A percentile compares a stretch with the other conserved stretches of the same genome.
Conservation (phyloP, 805 yeast species). For the Ogataea kodamae region DNA sequence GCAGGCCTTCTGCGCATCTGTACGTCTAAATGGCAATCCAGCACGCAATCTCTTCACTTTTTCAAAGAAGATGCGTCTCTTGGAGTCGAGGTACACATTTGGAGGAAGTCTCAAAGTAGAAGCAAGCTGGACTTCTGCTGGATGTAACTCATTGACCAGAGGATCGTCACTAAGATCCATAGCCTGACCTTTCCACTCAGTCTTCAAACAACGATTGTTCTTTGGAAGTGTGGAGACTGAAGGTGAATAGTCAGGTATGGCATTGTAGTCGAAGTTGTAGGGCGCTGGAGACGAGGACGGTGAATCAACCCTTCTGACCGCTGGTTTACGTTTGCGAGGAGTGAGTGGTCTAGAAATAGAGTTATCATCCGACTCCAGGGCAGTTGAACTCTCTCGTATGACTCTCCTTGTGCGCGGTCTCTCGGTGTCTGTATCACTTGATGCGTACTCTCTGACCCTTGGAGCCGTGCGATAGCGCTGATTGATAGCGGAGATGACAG, state of each 20-base stretch:
- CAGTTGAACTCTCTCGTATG: conserved; percentile 38
- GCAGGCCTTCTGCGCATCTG: conserved; percentile 98
- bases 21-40: conserved; percentile 83
- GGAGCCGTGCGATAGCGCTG: conserved; percentile 29
- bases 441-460: conserved; percentile 24
- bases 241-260: conserved; percentile 83
- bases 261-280: conserved; percentile 59
- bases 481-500: conserved; percentile 15
- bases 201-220: conserved; percentile 67
- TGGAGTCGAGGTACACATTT: conserved; percentile 73
- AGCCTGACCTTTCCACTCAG: conserved; percentile 98
- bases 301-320: conserved; percentile 20
- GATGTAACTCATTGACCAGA: conserved; percentile 68
- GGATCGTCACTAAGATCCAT: conserved; percentile 87
- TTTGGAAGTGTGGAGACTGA: conserved; percentile 61
- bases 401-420: conserved; percentile 60
- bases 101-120: conserved; percentile 87
- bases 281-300: conserved; percentile 41
- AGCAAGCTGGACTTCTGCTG: conserved; percentile 85
- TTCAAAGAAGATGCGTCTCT: conserved; percentile 82
- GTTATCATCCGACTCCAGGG: conserved; percentile 32
- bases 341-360: conserved; percentile 31
- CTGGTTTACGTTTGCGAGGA: conserved; percentile 38
- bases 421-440: conserved; percentile 39
- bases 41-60: conserved; percentile 72